Conservation (phyloP, 306 rosid species). For the Bauhinia variegata region DNA sequence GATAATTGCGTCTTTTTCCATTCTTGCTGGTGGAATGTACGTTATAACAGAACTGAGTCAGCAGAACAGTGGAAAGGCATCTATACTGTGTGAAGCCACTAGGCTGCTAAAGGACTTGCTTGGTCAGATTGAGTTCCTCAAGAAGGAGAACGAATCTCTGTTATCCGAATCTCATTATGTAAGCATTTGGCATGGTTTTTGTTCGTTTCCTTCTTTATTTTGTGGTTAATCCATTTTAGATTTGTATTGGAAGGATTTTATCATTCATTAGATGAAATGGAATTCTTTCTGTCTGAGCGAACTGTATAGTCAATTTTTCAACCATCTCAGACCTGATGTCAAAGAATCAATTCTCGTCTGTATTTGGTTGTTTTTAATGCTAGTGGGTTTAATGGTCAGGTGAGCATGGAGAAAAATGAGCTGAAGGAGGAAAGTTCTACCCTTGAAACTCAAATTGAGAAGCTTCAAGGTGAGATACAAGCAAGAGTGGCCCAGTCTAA, state of each 20-base stretch:
- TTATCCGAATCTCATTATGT: conserved; percentile 80
- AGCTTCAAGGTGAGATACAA: conserved; percentile 66
- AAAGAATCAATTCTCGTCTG: background rate
- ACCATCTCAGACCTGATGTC: conserved; percentile 20
- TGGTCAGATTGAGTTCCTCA: conserved; percentile 67
- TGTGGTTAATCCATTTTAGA: conserved; percentile 24
- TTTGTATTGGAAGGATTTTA: background rate
- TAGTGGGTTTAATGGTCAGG: conserved; percentile 50
- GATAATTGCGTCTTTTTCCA: background rate
- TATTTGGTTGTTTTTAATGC: conserved; percentile 4
- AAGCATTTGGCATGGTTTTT: conserved; percentile 38
- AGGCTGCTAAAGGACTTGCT: conserved; percentile 69
- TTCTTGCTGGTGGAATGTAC: conserved; percentile 4
- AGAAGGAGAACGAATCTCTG: conserved; percentile 61
- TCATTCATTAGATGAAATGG: conserved; percentile 9
- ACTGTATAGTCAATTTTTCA: background rate
- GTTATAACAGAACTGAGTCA: conserved; percentile 53
- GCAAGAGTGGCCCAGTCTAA: conserved; percentile 58
- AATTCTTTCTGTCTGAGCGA: conserved; percentile 21
- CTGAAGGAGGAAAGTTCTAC: conserved; percentile 73
- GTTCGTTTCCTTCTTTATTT: background rate
- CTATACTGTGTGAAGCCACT: conserved; percentile 60
- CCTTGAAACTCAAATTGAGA: conserved; percentile 68
- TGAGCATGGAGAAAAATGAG: conserved; percentile 74
- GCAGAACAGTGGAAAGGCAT: conserved; percentile 78